A percentile compares a stretch with the other conserved stretches of the same genome.
These are phyloP conservation scores for Pseudogymnoascus sp. DNA, from an alignment of 2,329 filamentous ascomycete species.

Conservation along the genomic window DNA sequence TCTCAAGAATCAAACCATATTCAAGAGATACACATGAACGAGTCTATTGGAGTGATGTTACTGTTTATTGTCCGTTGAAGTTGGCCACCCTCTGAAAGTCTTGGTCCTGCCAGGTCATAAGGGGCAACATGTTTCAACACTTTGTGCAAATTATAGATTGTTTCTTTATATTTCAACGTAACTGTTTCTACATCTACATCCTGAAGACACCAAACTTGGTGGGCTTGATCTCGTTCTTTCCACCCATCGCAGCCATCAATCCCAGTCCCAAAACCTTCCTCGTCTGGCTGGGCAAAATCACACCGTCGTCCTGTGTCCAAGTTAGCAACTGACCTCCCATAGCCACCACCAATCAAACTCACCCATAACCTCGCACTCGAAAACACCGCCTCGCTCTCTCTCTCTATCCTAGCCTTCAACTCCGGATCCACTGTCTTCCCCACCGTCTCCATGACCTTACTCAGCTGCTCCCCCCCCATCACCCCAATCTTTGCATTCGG, in stretches of 20 bases:
- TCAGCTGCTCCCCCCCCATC: constrained; percentile 91
- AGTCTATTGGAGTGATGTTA: not conserved
- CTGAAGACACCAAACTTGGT: constrained; percentile 74
- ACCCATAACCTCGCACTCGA: constrained; percentile 85
- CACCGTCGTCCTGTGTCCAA: constrained; percentile 57
- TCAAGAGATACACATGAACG: not conserved
- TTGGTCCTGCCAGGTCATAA: not conserved
- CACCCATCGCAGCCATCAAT: constrained; percentile 62
- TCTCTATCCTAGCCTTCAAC: constrained; percentile 76
- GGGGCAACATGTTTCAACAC: not conserved
- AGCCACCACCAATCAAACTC: constrained; percentile 32
- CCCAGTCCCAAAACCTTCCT: constrained; percentile 63
- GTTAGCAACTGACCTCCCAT: constrained; percentile 19
- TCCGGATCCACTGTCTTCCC: constrained; percentile 74
- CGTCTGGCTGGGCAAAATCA: constrained; percentile 71
- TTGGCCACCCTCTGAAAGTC: not conserved
- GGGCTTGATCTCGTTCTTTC: constrained; percentile 51
- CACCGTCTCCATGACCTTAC: constrained; percentile 89
- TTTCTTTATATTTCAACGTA: not conserved
- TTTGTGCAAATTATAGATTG: not conserved
- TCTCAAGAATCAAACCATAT: not conserved
- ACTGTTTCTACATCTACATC: constrained; percentile 49
- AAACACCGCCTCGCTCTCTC: constrained; percentile 81
- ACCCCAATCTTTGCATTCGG: constrained; percentile 87
- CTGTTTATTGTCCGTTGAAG: not conserved